These are phyloP conservation scores for Solanum bulbocastanum DNA, from an alignment of 257 asterid genomes.

Conservation along the genomic window DNA sequence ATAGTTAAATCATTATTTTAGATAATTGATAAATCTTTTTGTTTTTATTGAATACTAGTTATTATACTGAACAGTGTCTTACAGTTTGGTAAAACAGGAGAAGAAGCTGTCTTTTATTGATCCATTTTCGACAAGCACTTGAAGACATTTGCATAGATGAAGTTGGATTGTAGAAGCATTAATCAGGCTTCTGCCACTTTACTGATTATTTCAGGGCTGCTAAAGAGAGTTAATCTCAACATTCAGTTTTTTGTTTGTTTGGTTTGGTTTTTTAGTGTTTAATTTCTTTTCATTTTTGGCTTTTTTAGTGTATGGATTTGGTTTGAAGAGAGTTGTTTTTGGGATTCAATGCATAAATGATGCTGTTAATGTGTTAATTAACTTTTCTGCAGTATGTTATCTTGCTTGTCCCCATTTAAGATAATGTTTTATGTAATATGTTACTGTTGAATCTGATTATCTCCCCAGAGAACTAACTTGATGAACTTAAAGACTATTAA, in stretches of 20 bases:
- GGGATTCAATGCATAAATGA: background rate
- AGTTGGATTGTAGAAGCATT: background rate
- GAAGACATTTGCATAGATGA: background rate
- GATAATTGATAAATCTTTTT: too few species aligned
- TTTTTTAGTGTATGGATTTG: background rate
- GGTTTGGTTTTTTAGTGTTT: background rate
- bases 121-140: background rate
- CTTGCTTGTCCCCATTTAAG: background rate
- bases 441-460: background rate
- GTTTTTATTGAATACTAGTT: too few species aligned
- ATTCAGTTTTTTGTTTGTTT: background rate
- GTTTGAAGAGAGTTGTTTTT: background rate
- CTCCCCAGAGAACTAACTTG: background rate
- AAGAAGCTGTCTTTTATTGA: background rate
- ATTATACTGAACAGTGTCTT: too few species aligned
- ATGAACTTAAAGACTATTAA: background rate
- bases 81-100: background rate
- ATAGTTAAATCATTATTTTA: too few species aligned
- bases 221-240: fast-evolving
- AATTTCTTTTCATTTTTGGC: fast-evolving
- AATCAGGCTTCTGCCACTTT: background rate
- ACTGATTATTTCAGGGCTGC: background rate
- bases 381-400: background rate
- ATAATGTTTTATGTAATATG: background rate
- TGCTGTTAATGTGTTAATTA: background rate